These are phyloP conservation scores for Yamagishiella unicocca DNA, from an alignment of 139 green algal genomes.

Conservation along the genomic window DNA sequence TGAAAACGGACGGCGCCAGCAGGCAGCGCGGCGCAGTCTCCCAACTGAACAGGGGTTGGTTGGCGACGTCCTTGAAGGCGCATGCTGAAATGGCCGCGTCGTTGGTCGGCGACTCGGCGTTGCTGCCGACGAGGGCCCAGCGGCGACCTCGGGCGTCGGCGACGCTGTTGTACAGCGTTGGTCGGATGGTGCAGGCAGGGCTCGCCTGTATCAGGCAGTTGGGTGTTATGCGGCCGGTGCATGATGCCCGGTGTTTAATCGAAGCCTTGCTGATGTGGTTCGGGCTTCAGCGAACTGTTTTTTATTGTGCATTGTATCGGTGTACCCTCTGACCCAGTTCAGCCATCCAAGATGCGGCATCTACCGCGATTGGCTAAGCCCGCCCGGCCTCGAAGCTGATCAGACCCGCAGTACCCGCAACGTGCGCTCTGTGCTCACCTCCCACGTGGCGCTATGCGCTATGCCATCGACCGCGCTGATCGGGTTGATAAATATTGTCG, in stretches of 20 bases:
- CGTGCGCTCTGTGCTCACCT: no score
- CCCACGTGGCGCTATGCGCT: background rate
- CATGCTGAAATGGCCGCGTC: background rate
- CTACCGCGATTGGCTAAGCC: no score
- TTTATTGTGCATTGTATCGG: no score
- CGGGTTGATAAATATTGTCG: background rate
- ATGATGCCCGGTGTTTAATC: no score
- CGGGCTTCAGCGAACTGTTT: no score
- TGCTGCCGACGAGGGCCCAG: background rate
- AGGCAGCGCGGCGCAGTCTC: conserved; percentile 48
- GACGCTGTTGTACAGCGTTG: conserved; percentile 27
- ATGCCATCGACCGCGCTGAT: background rate
- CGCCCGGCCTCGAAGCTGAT: no score
- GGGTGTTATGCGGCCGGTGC: no score
- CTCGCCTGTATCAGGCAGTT: conserved; percentile 31
- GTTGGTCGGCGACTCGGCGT: background rate
- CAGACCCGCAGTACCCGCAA: no score
- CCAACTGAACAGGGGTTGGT: conserved; percentile 25
- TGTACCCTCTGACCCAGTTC: no score
- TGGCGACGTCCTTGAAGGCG: conserved; percentile 19
- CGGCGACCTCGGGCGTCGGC: background rate
- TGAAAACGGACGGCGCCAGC: background rate
- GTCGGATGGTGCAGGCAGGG: background rate
- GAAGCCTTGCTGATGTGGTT: no score
- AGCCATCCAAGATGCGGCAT: no score